phyloP scores from a whole-genome alignment of 208 protist species.

The Trypanosoma cruzi region DNA sequence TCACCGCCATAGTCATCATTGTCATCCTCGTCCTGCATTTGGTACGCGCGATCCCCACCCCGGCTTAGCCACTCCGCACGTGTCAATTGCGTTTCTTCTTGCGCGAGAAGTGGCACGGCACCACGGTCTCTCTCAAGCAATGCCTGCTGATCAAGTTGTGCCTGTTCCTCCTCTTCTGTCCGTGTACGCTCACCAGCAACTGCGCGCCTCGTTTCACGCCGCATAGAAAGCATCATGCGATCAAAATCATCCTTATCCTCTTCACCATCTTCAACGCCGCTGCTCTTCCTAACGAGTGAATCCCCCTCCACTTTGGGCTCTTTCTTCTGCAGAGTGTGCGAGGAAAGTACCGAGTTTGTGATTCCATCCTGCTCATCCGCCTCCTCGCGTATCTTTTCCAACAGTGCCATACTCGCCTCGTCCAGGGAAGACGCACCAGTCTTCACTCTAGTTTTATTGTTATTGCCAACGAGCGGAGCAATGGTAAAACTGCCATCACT shows the following conservation, averaged over 20 bases:
- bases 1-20: conserved; percentile 2
- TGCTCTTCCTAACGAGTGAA: neutral
- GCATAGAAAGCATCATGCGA: conserved; percentile 61
- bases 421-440: conserved; percentile 12
- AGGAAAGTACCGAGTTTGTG: neutral
- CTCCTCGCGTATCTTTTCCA: conserved; percentile 24
- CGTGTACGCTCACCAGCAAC: conserved; percentile 64
- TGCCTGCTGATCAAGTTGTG: conserved; percentile 34
- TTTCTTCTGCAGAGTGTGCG: neutral
- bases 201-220: conserved; percentile 59
- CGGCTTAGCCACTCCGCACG: conserved; percentile 74
- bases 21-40: conserved; percentile 55
- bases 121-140: conserved; percentile 60
- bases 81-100: conserved; percentile 53
- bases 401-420: conserved; percentile 20
- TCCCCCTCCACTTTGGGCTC: neutral
- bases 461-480: conserved; percentile 14
- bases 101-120: conserved; percentile 48
- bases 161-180: conserved; percentile 60
- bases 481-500: conserved; percentile 48
- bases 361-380: neutral
- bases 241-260: conserved; percentile 80
- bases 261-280: too few species aligned
- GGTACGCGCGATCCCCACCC: conserved; percentile 68
- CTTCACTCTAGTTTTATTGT: neutral